Evolutionary conservation across 768 basidiomycete species (phyloP), one percentile per base, ranked within the genome.

Genomic region (Clitopilus passeckerianus): DNA sequence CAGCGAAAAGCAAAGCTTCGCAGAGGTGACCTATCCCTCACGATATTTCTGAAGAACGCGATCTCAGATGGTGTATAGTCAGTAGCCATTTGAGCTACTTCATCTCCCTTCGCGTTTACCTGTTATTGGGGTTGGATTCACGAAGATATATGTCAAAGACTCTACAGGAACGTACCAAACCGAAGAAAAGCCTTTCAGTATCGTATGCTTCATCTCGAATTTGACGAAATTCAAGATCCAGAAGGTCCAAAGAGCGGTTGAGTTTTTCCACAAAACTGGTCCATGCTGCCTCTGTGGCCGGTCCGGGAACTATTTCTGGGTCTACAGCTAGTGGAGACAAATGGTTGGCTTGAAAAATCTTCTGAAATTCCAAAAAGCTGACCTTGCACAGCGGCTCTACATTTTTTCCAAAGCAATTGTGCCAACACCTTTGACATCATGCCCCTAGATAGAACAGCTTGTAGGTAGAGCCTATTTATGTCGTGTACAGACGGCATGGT

Each of bases 91-190:
- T 93, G 92, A 0, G 93, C 89, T 34, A 94, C 79, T 57, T 87
- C 86, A 65, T 95, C 93, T 16, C 85, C 86, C 61, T 86, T 90
- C 8, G 80, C 75, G 67, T 95, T 96, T 50, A 92, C 86, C 93
- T 95, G 57, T 2, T 53, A 35, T 16, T 53, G n/a, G 34, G 24
- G 50, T 50, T 41, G 6, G 37, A 44, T 24, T 55, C 35, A 53
- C 50, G 16, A 23, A 18, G 56, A 46, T 20, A 53, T 37, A 6
- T 10, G 34, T 57, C 15, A 44, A 10, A 30, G 24, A 24, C 34
- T 12, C 12, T 27, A 27, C 44, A 23, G 12, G 20, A 12, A 71
- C 87, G 62, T 63, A 93, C 93, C 66, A 95, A 69, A 8, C 85
- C 84, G 63, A 85, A 91, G 74, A 86, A 23, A 3, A 50, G 46